Evolutionary conservation across 345 rosid genomes (phyloP), one percentile per base, ranked within the genome.

Genomic region (Nephelium lappaceum): DNA sequence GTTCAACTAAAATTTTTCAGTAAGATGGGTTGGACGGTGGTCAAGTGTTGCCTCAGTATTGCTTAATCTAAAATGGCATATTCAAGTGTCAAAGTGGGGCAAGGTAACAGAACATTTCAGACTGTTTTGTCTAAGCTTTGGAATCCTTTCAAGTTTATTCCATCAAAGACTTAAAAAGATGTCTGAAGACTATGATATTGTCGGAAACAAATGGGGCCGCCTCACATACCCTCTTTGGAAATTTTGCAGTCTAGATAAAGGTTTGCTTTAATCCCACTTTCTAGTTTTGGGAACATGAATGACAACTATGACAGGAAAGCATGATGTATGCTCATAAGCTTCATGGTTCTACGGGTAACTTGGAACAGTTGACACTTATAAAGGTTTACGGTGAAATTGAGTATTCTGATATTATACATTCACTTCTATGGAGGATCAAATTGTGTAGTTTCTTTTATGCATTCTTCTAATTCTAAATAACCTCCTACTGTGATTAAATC

Each of bases 71-170:
- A 64, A 45, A 43, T 10, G 55, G 61, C 24, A 39, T 64, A 75
- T 62, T n/a, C 18, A 67, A 68, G 21, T 25, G 16, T 69, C 61
- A 62, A 11, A 23, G 55, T 76, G 41, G 53, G 38, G 12, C 14
- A 6, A 69, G 74, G 43, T 24, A 63, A 36, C 60, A 60, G 68
- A 23, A 58, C 69, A 71, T 25, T 42, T 73, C 5, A 10, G 77
- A 36, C 36, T 42, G 24, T 15, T 58, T 27, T 63, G 11, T 36
- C 27, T 60, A 49, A 69, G 70, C 19, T 38, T 11, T 18, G 36
- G 38, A 21, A 67, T 43, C 43, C 12, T 25, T 74, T 58, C 39
- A 57, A 55, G 67, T 5, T 41, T 23, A 11, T 73, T 41, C 8
- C 69, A 27, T 73, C 51, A 41, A 27, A 58, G 70, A 72, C 57